phyloP scores from a whole-genome alignment of 805 yeast species.

The Saccharomyces paradoxus region DNA sequence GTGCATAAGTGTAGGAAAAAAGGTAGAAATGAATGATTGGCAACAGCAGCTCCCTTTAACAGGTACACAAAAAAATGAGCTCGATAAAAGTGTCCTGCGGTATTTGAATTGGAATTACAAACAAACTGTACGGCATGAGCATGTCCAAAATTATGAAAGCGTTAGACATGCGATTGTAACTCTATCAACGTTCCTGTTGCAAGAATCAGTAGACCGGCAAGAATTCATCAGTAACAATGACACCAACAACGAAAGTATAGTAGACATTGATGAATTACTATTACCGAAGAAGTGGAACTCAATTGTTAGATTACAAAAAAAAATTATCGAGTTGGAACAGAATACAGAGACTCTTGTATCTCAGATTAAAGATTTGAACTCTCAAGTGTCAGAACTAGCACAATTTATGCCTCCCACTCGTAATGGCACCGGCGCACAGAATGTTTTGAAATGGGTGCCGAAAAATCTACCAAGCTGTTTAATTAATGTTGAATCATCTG shows the following conservation, averaged over 20 bases:
- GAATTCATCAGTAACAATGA: background rate
- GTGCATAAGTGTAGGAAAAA: background rate
- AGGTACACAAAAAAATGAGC: slow-evolving; percentile 8
- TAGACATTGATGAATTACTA: slow-evolving; percentile 1
- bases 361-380: slow-evolving; percentile 29
- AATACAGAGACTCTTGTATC: slow-evolving; percentile 44
- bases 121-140: background rate
- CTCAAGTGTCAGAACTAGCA: slow-evolving; percentile 19
- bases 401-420: background rate
- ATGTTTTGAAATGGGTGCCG: slow-evolving; percentile 53
- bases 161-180: background rate
- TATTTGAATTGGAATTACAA: slow-evolving; percentile 12
- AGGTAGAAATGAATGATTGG: background rate
- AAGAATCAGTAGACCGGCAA: slow-evolving; percentile 4
- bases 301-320: slow-evolving; percentile 69
- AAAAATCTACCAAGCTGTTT: slow-evolving; percentile 36
- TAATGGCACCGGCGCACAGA: background rate
- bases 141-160: background rate
- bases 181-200: background rate
- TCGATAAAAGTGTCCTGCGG: slow-evolving; percentile 12
- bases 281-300: slow-evolving; percentile 71
- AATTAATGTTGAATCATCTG: slow-evolving; percentile 50
- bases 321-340: slow-evolving; percentile 60
- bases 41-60: slow-evolving; percentile 10
- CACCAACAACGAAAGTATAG: background rate